These are phyloP conservation scores for Colletotrichum australisinense DNA, from an alignment of 2,329 filamentous ascomycete genomes.

Conservation along the genomic window DNA sequence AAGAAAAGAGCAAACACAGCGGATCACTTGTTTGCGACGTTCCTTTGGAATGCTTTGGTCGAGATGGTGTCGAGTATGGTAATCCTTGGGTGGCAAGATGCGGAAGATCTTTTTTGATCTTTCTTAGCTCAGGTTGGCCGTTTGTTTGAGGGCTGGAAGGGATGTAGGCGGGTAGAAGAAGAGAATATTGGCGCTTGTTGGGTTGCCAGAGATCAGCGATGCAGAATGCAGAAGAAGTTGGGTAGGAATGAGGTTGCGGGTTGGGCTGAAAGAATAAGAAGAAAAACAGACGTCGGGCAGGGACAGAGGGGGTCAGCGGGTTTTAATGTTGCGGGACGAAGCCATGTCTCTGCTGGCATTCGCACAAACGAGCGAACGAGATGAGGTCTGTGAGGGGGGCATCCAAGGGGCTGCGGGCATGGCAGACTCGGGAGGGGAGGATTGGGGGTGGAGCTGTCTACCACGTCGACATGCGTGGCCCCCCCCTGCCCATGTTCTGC, in stretches of 20 bases:
- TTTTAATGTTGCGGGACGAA: constrained; percentile 48
- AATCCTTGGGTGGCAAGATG: constrained; percentile 37
- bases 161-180: constrained; percentile 34
- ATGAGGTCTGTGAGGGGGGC: constrained; percentile 28
- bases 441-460: constrained; percentile 29
- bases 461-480: constrained; percentile 20
- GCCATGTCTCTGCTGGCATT: constrained; percentile 18
- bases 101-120: constrained; percentile 35
- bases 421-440: constrained; percentile 20
- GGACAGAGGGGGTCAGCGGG: constrained; percentile 50
- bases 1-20: constrained; percentile 23
- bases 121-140: constrained; percentile 5
- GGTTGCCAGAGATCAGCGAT: constrained; percentile 35
- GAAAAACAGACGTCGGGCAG: constrained; percentile 49
- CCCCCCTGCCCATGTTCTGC: constrained; percentile 16
- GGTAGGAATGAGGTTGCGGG: constrained; percentile 39
- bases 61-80: constrained; percentile 29
- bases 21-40: constrained; percentile 21
- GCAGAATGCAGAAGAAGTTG: constrained; percentile 39
- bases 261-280: constrained; percentile 51
- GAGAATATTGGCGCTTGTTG: constrained; percentile 31
- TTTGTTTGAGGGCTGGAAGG: constrained; percentile 32
- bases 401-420: background rate
- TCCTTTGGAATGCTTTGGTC: constrained; percentile 21
- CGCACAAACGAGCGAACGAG: constrained; percentile 30